Evolutionary conservation across 768 basidiomycete genomes (phyloP).

Genomic region (Mycena rosella): DNA sequence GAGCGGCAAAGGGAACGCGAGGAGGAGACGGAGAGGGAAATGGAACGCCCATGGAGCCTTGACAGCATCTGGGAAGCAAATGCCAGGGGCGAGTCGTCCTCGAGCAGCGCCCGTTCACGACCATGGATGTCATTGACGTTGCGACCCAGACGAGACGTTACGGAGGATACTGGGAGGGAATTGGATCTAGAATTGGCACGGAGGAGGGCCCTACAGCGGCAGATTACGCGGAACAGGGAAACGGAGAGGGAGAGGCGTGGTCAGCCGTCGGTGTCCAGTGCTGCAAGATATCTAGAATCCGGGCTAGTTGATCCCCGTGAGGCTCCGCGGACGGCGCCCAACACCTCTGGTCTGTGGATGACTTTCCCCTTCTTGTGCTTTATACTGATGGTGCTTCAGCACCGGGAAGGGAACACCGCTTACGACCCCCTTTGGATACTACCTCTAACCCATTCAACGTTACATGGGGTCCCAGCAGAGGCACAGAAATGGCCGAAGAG

Average conservation of each 20-base stretch:
- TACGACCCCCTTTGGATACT: constrained; percentile 20
- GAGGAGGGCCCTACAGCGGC: constrained; percentile 21
- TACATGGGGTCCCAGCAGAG: constrained; percentile 18
- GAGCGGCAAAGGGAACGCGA: constrained; percentile 22
- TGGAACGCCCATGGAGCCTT: constrained; percentile 31
- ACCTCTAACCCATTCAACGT: constrained; percentile 27
- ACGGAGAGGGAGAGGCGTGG: constrained; percentile 11
- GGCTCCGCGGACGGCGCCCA: constrained; percentile 6
- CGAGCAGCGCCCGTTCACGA: constrained; percentile 10
- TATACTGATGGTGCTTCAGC: neutral
- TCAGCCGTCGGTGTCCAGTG: constrained; percentile 13
- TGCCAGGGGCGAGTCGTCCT: constrained; percentile 6
- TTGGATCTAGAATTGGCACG: constrained; percentile 5
- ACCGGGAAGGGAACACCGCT: constrained; percentile 6
- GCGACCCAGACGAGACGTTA: constrained; percentile 13
- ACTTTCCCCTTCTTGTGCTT: neutral
- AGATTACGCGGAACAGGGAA: constrained; percentile 12
- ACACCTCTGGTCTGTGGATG: constrained; percentile 1
- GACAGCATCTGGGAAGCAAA: constrained; percentile 26
- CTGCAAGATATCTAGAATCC: constrained; percentile 31
- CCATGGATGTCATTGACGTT: constrained; percentile 14
- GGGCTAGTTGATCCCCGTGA: constrained; percentile 33
- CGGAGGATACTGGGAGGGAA: constrained; percentile 10
- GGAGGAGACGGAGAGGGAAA: constrained; percentile 26
- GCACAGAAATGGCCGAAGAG: neutral